Conservation (phyloP, 2,329 filamentous ascomycete species). For the Aspergillus texensis region DNA sequence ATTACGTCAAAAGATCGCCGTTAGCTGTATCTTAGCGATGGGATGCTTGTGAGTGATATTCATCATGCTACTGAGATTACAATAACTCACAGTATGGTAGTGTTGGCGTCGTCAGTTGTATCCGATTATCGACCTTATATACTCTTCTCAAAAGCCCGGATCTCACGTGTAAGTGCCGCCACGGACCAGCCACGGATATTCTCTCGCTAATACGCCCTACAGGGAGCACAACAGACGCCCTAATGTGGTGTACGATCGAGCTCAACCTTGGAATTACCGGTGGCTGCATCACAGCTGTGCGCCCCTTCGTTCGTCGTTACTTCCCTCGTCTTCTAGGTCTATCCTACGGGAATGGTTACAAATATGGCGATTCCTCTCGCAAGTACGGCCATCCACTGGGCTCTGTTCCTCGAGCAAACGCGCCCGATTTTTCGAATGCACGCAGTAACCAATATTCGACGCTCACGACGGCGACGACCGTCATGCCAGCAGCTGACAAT, state of each 20-base stretch:
- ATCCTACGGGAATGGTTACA: constrained; percentile 21
- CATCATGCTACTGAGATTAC: background rate
- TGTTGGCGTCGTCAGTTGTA: constrained; percentile 33
- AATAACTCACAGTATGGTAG: constrained; percentile 12
- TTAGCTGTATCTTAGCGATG: constrained; percentile 30
- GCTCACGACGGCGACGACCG: constrained; percentile 18
- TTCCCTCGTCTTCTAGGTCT: constrained; percentile 30
- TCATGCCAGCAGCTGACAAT: constrained; percentile 13
- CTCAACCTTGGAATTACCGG: constrained; percentile 32
- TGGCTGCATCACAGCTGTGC: constrained; percentile 33
- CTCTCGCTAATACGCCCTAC: background rate
- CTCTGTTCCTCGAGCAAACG: constrained; percentile 24
- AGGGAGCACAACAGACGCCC: constrained; percentile 28
- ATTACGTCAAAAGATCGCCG: constrained; percentile 31
- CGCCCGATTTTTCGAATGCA: constrained; percentile 22
- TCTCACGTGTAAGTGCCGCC: constrained; percentile 26
- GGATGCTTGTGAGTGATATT: constrained; percentile 30
- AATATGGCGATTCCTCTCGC: constrained; percentile 16
- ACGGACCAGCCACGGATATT: background rate
- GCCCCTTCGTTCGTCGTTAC: constrained; percentile 32
- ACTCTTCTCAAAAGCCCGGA: constrained; percentile 25
- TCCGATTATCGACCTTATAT: constrained; percentile 30
- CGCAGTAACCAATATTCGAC: constrained; percentile 25
- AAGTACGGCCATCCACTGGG: constrained; percentile 26
- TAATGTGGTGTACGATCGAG: constrained; percentile 34